These are phyloP conservation scores for Jatropha podagrica DNA, from an alignment of 441 rosid genomes.

Conservation along the genomic window DNA sequence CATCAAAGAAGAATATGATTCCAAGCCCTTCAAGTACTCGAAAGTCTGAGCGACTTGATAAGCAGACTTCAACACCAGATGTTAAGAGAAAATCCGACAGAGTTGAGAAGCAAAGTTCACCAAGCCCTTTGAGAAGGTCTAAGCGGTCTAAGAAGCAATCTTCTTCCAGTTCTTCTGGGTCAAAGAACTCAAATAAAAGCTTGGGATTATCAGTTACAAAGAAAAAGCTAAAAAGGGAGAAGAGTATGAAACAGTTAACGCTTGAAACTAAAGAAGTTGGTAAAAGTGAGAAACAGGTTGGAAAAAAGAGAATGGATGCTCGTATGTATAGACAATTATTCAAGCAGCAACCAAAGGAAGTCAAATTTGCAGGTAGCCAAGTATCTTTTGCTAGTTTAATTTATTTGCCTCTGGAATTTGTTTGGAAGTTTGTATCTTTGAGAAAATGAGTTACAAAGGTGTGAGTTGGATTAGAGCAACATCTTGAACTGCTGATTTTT, in stretches of 20 bases:
- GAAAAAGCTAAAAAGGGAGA: slow-evolving; percentile 40
- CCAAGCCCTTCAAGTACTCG: slow-evolving; percentile 39
- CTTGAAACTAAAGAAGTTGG: slow-evolving; percentile 36
- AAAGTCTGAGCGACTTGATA: slow-evolving; percentile 58
- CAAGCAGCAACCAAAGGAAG: slow-evolving; percentile 31
- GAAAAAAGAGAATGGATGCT: slow-evolving; percentile 36
- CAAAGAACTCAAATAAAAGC: slow-evolving; percentile 39
- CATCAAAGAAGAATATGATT: slow-evolving; percentile 32
- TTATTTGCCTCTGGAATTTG: not conserved
- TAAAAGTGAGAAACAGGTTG: slow-evolving; percentile 19
- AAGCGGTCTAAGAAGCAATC: slow-evolving; percentile 48
- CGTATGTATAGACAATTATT: slow-evolving; percentile 45
- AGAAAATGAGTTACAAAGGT: not conserved
- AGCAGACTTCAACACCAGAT: slow-evolving; percentile 42
- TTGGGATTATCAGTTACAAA: slow-evolving; percentile 26
- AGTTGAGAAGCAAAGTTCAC: slow-evolving; percentile 38
- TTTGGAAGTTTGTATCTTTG: not conserved
- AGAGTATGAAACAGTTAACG: slow-evolving; percentile 35
- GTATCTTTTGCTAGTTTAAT: not conserved
- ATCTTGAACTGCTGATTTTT: slow-evolving; percentile 12
- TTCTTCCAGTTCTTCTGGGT: slow-evolving; percentile 40
- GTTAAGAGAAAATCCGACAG: slow-evolving; percentile 37
- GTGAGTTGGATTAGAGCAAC: slow-evolving; percentile 8
- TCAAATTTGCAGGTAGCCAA: slow-evolving; percentile 31
- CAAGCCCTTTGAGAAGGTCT: slow-evolving; percentile 60